Evolutionary conservation across 495 filamentous ascomycete genomes (phyloP), one percentile per base, ranked within the genome.

Genomic region (Aspergillus saccharolyticus): DNA sequence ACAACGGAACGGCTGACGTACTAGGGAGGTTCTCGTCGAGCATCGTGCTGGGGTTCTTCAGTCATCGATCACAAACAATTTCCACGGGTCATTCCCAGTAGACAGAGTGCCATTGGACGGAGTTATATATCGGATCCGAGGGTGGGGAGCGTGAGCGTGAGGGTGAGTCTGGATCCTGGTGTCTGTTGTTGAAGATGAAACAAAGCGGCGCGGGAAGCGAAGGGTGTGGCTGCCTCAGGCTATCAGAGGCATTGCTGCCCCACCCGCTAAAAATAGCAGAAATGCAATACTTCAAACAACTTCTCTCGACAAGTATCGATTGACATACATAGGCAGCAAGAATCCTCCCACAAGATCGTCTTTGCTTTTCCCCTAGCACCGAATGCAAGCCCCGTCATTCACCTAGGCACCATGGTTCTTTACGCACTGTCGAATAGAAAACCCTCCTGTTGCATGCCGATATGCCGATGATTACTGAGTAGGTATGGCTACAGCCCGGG

Each of bases 1-100:
- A 48, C 14, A 16, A 22, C 20, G 20, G 21, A 25, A 49, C 7
- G 22, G 56, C 44, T 58, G 45, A 69, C 81, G 66, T 77, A 88
- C 85, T 91, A 59, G 94, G 94, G 4, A 98, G 81, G 70, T 91
- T 96, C 70, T 95, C 90, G 83, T 98, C 94, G 53, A 98, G 81
- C 91, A 96, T 96, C 6, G 12, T 39, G 33, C 7, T 15, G 12
- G n/a, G 33, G 2, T 39, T 9, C 24, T 58, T 54, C 39, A 43
- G 42, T 19, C 16, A 20, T 9, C 25, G 33, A 39, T 15, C 33
- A 24, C 12, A 9, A 25, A 25, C 14, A 20, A 15, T 28, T 49
- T 28, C 21, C 15, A 49, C 16, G 21, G 21, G 16, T 28, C 10
- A 8, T 1, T 24, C 6, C 24, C 47, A 24, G 17, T 44, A 17